These are phyloP conservation scores for Talaromyces marneffei DNA, from an alignment of 2,329 filamentous ascomycete genomes.

Conservation along the genomic window DNA sequence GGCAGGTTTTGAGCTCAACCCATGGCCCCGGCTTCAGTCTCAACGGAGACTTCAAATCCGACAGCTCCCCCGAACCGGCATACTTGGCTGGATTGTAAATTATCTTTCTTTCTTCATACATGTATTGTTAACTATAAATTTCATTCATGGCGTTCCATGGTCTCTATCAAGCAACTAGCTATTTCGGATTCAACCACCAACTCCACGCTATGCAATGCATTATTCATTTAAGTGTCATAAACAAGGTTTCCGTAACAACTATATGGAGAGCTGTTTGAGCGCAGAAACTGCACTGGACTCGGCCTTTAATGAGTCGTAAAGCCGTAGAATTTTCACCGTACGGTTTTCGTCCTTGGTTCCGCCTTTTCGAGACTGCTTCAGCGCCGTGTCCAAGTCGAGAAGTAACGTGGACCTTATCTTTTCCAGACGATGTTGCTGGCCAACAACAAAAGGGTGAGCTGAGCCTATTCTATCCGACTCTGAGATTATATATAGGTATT, in stretches of 20 bases:
- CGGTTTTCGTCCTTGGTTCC: conserved; percentile 32
- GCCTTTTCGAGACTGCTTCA: conserved; percentile 51
- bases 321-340: conserved; percentile 51
- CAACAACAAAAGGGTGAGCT: conserved; percentile 58
- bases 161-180: conserved; percentile 26
- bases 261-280: conserved; percentile 43
- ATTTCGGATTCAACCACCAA: conserved; percentile 26
- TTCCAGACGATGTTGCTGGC: conserved; percentile 51
- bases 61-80: conserved; percentile 52
- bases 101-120: conserved; percentile 47
- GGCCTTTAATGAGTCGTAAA: conserved; percentile 59
- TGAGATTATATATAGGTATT: conserved; percentile 53
- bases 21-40: conserved; percentile 80
- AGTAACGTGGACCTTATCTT: conserved; percentile 58
- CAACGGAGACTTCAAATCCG: conserved; percentile 68
- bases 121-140: conserved; percentile 34
- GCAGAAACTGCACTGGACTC: conserved; percentile 54
- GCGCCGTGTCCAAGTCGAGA: conserved; percentile 58
- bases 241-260: conserved; percentile 13
- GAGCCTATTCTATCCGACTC: conserved; percentile 48
- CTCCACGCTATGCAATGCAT: conserved; percentile 42
- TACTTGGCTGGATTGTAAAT: conserved; percentile 40
- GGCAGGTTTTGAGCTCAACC: conserved; percentile 73
- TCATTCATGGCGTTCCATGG: conserved; percentile 40
- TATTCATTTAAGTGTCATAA: neutral